Base-by-base conservation (phyloP, 306 rosid species). In the Clitoria ternatea region DNA sequence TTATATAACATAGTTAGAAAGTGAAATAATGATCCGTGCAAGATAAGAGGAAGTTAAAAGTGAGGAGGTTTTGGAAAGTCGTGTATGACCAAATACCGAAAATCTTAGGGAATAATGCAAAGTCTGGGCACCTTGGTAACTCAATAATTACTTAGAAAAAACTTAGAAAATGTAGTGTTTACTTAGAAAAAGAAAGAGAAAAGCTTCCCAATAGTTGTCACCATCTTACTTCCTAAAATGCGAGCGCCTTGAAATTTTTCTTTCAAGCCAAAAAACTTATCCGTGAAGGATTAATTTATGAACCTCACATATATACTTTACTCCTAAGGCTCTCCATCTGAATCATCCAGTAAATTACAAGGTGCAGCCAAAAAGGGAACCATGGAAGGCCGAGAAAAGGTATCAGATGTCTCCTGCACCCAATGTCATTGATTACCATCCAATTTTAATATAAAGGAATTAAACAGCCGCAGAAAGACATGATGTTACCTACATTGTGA, bases 231-330 rank as follows among this genome's bases (percentile, higher is more conserved):
- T 62, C 70, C 53, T 9, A 4, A 53, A 61, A 19, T 61, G 6
- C 20, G 27, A 71, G 42, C 23, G 44, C 52, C n/a, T 11, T 22
- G 32, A 61, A 53, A 62, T 61, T 78, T 72, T 65, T 19, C 60
- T 57, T 30, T 30, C 6, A 1, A 12, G 19, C 61, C 2, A 54
- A 30, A 29, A 14, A 30, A 14, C 14, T 3, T n/a, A 77, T 43
- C 15, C 56, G 20, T 35, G 70, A 32, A 73, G 60, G 75, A 56
- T 45, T 35, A 52, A n/a, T n/a, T n/a, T 7, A 32, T 73, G 52
- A 47, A 80, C 54, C 77, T 69, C 77, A 55, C 48, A 61, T 75
- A 4, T 37, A 32, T 40, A 69, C 20, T 14, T 30, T 49, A 43
- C 17, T 17, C 14, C 50, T 23, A 7, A 44, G 0, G 7, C 39